Evolutionary conservation across 768 basidiomycete species (phyloP).

Genomic region (Phylloporus arenicola): DNA sequence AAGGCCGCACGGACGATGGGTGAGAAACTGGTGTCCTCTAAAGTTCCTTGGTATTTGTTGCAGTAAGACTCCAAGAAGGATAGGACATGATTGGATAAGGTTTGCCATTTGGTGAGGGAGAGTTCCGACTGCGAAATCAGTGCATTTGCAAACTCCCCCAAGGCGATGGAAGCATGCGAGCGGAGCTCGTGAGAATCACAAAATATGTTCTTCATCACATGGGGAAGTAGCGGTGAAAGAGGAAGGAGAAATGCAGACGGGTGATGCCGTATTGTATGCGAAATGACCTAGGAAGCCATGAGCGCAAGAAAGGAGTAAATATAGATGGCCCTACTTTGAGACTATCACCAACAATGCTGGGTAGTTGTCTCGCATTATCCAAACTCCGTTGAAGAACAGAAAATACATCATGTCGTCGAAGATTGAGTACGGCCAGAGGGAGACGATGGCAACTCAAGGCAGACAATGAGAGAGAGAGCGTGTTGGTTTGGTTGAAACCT

Average conservation of each 20-base stretch:
- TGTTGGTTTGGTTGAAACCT: constrained; percentile 39
- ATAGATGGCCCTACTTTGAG: constrained; percentile 22
- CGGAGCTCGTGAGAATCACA: constrained; percentile 13
- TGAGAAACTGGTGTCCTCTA: constrained; percentile 17
- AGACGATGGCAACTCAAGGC: constrained; percentile 46
- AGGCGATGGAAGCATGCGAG: constrained; percentile 16
- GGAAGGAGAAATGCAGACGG: constrained; percentile 14
- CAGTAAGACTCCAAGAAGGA: constrained; percentile 21
- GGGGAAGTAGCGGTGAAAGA: constrained; percentile 20
- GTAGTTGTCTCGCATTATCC: constrained; percentile 19
- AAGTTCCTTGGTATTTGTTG: neutral
- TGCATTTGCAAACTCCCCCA: constrained; percentile 24
- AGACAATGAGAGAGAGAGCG: constrained; percentile 44
- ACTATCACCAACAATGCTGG: constrained; percentile 19
- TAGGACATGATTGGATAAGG: constrained; percentile 24
- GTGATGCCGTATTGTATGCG: constrained; percentile 19
- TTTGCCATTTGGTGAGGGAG: constrained; percentile 24
- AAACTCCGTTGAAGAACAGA: constrained; percentile 35
- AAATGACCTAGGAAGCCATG: constrained; percentile 17
- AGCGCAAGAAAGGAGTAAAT: neutral
- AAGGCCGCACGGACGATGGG: constrained; percentile 27
- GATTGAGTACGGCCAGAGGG: constrained; percentile 35
- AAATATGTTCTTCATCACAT: constrained; percentile 13
- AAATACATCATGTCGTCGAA: constrained; percentile 29
- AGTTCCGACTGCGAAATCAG: constrained; percentile 31